Base-by-base conservation (phyloP, 2,329 filamentous ascomycete genomes). In the Purpureocillium lavendulum region DNA sequence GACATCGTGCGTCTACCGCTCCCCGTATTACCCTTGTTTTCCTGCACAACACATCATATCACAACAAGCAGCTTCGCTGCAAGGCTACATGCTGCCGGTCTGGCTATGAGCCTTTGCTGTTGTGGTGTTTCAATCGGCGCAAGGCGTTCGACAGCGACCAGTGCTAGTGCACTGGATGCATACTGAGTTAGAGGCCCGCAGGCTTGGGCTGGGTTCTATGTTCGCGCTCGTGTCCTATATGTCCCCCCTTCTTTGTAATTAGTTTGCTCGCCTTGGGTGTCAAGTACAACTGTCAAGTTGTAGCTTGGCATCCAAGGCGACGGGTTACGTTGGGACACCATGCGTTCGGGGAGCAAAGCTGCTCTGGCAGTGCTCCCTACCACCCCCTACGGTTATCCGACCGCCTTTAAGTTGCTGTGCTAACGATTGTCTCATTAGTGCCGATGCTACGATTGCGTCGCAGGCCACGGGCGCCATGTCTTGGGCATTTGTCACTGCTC, bases 391-490 rank as follows among this genome's bases (percentile, higher is more conserved):
- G 6, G 10, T 26, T 26, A 10, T 10, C 21, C n/a, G n/a, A n/a
- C n/a, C n/a, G n/a, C n/a, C n/a, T n/a, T n/a, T n/a, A n/a, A n/a
- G n/a, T n/a, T n/a, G n/a, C n/a, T 21, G n/a, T 14, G 12, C 4
- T 24, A 7, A 14, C 30, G 6, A 3, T 10, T 18, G 18, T 7
- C 36, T 43, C 52, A n/a, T n/a, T n/a, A 95, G 88, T 48, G 85
- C 87, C 62, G 92, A 98, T 60, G 89, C 90, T n/a, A 85, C 80
- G 15, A 96, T 97, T 52, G 80, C 75, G 29, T 84, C 88, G 38
- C 77, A 96, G 64, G 90, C 92, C 21, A 97, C 92, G 0, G 92
- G 92, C 38, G 92, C 92, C 57, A 97, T 98, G 92, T 95, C 88
- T 2, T 97, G 86, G 81, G 92, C 92, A 9, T 98, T 98, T 60